These are phyloP conservation scores for Agaricus blazei DNA, from an alignment of 768 basidiomycete species.

Conservation along the genomic window DNA sequence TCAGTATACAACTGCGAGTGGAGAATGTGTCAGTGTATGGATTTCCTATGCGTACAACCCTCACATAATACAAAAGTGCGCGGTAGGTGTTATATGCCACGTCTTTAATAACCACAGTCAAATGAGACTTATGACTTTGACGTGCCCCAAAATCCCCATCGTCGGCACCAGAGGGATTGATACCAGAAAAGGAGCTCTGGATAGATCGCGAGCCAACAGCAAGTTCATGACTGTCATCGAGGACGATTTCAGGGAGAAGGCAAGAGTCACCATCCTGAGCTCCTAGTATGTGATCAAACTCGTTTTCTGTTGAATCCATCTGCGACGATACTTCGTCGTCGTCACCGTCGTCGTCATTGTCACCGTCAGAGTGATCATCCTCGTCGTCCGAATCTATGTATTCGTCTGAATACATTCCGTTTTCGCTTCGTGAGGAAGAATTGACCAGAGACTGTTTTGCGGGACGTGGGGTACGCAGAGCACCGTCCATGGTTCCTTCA, in stretches of 20 bases:
- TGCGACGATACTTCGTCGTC: slow-evolving; percentile 10
- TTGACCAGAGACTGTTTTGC: slow-evolving; percentile 15
- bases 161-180: background rate
- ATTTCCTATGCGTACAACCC: slow-evolving; percentile 13
- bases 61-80: slow-evolving; percentile 69
- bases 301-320: slow-evolving; percentile 1
- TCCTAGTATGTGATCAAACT: background rate
- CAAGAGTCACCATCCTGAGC: slow-evolving; percentile 26
- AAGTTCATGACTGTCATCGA: background rate
- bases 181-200: background rate
- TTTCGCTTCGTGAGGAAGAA: slow-evolving; percentile 14
- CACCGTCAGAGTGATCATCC: slow-evolving; percentile 46
- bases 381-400: slow-evolving; percentile 32
- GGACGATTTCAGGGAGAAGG: slow-evolving; percentile 10
- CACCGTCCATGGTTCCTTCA: slow-evolving; percentile 35
- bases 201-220: slow-evolving; percentile 1
- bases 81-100: slow-evolving; percentile 43
- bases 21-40: background rate
- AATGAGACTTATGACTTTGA: slow-evolving; percentile 8
- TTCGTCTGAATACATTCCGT: slow-evolving; percentile 12
- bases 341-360: slow-evolving; percentile 22
- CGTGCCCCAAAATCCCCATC: background rate
- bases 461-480: slow-evolving; percentile 18
- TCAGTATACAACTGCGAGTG: slow-evolving; percentile 76
- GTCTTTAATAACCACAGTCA: slow-evolving; percentile 42